A percentile compares a stretch with the other conserved stretches of the same genome.
phyloP scores from a whole-genome alignment of 495 filamentous ascomycete species.

The Neurospora sp. region DNA sequence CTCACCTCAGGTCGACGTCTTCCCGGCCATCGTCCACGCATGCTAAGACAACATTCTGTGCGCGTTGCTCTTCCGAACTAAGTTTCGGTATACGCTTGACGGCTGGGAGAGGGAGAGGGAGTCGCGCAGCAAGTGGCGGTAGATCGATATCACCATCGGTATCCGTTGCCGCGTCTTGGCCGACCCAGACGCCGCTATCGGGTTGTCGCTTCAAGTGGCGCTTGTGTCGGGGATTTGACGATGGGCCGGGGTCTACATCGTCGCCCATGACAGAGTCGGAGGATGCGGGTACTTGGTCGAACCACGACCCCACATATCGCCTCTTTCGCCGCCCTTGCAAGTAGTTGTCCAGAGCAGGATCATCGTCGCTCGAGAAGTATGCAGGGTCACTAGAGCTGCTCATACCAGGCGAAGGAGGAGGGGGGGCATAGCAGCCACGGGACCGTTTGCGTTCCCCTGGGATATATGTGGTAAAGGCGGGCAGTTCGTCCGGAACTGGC shows the following conservation, averaged over 20 bases:
- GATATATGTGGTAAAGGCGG: conserved; percentile 19
- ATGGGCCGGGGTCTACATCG: conserved; percentile 15
- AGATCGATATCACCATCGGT: conserved; percentile 26
- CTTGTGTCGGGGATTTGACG: conserved; percentile 34
- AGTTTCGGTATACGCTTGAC: background rate
- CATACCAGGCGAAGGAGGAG: conserved; percentile 12
- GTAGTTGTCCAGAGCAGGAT: conserved; percentile 66
- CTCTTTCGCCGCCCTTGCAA: conserved; percentile 37
- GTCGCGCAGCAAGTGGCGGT: conserved; percentile 6
- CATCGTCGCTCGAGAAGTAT: conserved; percentile 71
- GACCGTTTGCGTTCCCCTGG: conserved; percentile 33
- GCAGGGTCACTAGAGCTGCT: conserved; percentile 60
- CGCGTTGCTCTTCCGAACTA: conserved; percentile 22
- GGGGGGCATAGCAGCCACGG: conserved; percentile 16
- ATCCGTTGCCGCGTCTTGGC: conserved; percentile 46
- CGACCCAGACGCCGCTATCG: conserved; percentile 83
- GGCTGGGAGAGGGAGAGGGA: conserved; percentile 3
- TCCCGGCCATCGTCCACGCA: conserved; percentile 54
- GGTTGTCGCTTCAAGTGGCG: conserved; percentile 50
- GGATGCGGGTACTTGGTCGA: conserved; percentile 43
- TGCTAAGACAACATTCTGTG: conserved; percentile 31
- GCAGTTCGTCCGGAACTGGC: conserved; percentile 8
- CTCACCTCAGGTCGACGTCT: conserved; percentile 57
- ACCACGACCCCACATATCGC: conserved; percentile 64
- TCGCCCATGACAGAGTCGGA: conserved; percentile 32